Percentiles rank a stretch among this genome's conserved stretches.
Conservation (phyloP, 2,329 filamentous ascomycete genomes). For the Stemphylium beticola region DNA sequence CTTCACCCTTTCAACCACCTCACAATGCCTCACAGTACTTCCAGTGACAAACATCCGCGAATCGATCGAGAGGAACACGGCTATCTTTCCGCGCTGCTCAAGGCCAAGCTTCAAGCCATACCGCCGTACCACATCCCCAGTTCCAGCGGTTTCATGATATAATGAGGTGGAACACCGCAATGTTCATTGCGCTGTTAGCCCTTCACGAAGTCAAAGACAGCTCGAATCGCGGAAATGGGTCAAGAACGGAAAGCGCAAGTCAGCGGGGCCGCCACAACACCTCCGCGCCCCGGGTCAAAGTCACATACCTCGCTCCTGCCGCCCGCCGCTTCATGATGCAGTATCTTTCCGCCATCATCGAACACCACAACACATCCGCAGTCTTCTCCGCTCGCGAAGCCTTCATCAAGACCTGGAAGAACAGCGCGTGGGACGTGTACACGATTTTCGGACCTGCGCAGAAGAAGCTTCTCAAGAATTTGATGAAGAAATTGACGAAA, state of each 20-base stretch:
- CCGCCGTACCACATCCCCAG: conserved; percentile 19
- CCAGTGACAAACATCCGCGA: neutral
- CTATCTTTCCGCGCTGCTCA: conserved; percentile 8
- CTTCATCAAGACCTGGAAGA: conserved; percentile 27
- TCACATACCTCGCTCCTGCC: neutral
- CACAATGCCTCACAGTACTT: neutral
- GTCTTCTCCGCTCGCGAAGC: conserved; percentile 19
- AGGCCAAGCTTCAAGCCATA: conserved; percentile 18
- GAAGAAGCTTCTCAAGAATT: conserved; percentile 23
- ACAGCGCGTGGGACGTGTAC: conserved; percentile 18
- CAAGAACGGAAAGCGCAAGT: neutral
- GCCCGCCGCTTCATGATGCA: conserved; percentile 19
- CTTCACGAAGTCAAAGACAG: neutral
- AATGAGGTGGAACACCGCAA: conserved; percentile 28
- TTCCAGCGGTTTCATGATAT: conserved; percentile 33
- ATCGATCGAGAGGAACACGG: neutral
- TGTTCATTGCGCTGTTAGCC: conserved; percentile 27
- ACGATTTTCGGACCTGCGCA: conserved; percentile 6
- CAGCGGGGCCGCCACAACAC: neutral
- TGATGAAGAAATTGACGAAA: conserved; percentile 13
- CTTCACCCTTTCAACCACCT: neutral
- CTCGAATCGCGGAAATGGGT: neutral
- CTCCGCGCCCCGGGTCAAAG: neutral
- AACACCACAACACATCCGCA: conserved; percentile 25
- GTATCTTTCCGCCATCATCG: conserved; percentile 29